These are phyloP conservation scores for Thalassiosira sp. DNA, from an alignment of 352 stramenopile genomes.

Conservation along the genomic window DNA sequence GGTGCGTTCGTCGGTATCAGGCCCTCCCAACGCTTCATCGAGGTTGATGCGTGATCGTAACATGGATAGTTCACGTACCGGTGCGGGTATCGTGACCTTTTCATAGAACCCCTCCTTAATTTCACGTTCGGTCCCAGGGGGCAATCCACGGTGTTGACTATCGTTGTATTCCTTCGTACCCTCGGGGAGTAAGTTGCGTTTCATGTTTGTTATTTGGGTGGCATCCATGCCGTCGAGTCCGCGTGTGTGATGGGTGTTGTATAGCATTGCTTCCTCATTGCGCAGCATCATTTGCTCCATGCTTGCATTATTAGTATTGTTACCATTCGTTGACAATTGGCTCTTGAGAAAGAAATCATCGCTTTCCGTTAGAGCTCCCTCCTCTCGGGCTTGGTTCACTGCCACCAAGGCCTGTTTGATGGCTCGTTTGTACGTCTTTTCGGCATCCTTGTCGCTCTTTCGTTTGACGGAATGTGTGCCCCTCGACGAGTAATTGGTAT, in stretches of 20 bases:
- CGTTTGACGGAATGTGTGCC: constrained; percentile 69
- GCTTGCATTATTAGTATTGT: constrained; percentile 1
- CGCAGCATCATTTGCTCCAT: constrained; percentile 34
- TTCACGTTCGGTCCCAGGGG: constrained; percentile 73
- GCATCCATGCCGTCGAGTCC: constrained; percentile 52
- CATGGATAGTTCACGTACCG: constrained; percentile 55
- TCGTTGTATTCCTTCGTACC: constrained; percentile 67
- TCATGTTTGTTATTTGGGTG: constrained; percentile 44
- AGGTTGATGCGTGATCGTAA: constrained; percentile 60
- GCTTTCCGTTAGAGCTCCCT: constrained; percentile 61
- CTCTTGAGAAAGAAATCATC: constrained; percentile 33
- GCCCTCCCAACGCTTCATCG: constrained; percentile 71
- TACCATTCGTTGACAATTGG: constrained; percentile 6
- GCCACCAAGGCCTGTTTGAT: constrained; percentile 64
- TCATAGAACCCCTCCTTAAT: constrained; percentile 78
- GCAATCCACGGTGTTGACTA: constrained; percentile 55
- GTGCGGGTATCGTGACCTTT: constrained; percentile 84
- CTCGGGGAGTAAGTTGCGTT: constrained; percentile 55
- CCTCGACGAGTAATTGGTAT: constrained; percentile 2
- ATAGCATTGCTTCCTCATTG: constrained; percentile 36
- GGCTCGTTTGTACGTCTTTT: constrained; percentile 74
- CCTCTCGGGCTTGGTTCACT: constrained; percentile 59
- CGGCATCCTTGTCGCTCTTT: constrained; percentile 59
- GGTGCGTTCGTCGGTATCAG: constrained; percentile 51
- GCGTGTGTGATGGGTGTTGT: not conserved